Base-by-base conservation (phyloP, 75 land plant species). In the Larix kaempferi region DNA sequence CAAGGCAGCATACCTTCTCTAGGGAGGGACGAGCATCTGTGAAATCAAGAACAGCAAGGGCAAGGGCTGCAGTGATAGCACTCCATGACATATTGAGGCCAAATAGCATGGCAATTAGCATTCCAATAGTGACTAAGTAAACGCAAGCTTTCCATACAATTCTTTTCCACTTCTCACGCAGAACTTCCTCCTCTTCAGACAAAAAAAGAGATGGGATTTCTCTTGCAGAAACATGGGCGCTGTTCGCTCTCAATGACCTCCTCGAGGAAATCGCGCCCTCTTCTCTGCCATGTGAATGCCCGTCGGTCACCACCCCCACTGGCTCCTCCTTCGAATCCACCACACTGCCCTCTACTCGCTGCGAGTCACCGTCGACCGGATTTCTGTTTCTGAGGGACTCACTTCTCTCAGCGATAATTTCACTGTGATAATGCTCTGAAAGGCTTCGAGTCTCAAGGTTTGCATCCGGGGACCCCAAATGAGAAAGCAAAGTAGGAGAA, bases 31-130 rank as follows among this genome's bases (percentile, higher is more conserved):
- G 26, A 6, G 92, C 92, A 85, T 90, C 92, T 76, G 77, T 82
- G 76, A 90, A 90, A 79, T 90, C 92, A 71, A 90, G 85, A 59
- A 88, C 88, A 56, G 85, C 74, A 25, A 90, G 87, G 74, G 83
- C 87, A 41, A 90, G 75, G 8, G 92, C 92, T 56, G 92, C 87
- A 29, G 92, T 85, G 16, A 90, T 78, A 25, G 90, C 92, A 29
- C 86, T 83, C 92, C 92, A 90, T 57, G 92, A 82, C 87, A 90
- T 84, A 76, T 90, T 79, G 22, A 90, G 79, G 22, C 87, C 87
- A 80, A 77, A 74, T 21, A 89, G 72, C 66, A 90, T 63, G 54
- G 87, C 69, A 56, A 81, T 74, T 17, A 90, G 79, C 90, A 90
- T 87, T 33, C 88, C 90, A 74, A 85, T 6, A 1, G 87, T 85